These are phyloP conservation scores for Climacium dendroides DNA, from an alignment of 225 moss, liverwort and hornwort species.

Conservation along the genomic window DNA sequence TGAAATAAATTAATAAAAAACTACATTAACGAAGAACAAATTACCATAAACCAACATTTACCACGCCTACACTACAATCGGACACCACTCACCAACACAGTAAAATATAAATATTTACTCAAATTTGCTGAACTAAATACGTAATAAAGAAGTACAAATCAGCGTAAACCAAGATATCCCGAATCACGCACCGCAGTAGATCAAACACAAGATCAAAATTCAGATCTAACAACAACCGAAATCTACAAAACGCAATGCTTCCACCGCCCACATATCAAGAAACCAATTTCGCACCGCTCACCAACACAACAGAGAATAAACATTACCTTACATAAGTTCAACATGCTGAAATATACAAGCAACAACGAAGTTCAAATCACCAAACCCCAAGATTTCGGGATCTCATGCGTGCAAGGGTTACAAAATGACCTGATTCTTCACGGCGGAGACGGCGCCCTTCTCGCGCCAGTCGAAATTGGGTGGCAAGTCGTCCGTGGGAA, in stretches of 20 bases:
- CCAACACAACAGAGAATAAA: neutral
- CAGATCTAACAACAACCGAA: neutral
- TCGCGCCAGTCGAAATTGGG: constrained; percentile 86
- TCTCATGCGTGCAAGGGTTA: neutral
- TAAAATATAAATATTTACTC: neutral
- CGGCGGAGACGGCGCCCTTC: constrained; percentile 55
- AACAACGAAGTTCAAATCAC: neutral
- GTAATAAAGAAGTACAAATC: no score
- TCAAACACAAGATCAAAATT: neutral
- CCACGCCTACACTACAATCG: no score
- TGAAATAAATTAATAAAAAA: no score
- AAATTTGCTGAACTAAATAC: neutral
- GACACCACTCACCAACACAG: neutral
- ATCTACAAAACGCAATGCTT: neutral
- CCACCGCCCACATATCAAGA: neutral
- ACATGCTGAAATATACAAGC: neutral
- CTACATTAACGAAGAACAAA: neutral
- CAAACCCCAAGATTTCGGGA: neutral
- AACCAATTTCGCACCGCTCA: neutral
- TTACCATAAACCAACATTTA: neutral
- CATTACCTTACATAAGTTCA: neutral
- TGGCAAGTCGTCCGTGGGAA: constrained; percentile 75
- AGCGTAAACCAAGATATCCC: neutral
- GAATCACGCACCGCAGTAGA: neutral
- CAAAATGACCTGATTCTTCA: constrained; percentile 75